phyloP scores from a whole-genome alignment of 2,329 filamentous ascomycete genomes.

The Fusarium floridanum region DNA sequence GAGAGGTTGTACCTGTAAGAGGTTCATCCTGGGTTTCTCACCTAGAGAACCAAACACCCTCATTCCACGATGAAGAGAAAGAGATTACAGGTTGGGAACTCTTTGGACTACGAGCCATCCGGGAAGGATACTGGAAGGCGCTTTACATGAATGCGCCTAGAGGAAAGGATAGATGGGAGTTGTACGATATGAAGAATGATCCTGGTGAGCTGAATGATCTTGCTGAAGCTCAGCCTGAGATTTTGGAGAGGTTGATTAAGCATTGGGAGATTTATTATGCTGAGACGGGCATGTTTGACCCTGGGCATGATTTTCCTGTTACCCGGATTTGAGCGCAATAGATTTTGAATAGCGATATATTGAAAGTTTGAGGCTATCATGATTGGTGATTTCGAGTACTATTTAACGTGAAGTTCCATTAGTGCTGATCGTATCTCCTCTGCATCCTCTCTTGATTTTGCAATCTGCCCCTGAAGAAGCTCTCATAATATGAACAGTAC shows the following conservation, averaged over 20 bases:
- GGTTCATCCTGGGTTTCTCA: constrained; percentile 49
- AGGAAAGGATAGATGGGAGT: constrained; percentile 31
- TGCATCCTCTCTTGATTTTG: no score
- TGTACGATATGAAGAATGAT: constrained; percentile 27
- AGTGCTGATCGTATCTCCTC: no score
- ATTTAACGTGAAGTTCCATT: no score
- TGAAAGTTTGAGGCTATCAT: no score
- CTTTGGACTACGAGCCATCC: constrained; percentile 64
- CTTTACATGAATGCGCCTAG: constrained; percentile 22
- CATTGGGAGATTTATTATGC: constrained; percentile 30
- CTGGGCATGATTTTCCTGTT: constrained; percentile 14
- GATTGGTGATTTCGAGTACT: no score
- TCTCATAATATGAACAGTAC: no score
- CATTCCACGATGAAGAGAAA: constrained; percentile 60
- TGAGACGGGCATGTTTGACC: constrained; percentile 32
- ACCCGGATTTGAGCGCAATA: neutral
- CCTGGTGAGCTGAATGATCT: constrained; percentile 24
- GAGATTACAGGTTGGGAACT: constrained; percentile 69
- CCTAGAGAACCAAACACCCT: constrained; percentile 47
- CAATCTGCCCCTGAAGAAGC: no score
- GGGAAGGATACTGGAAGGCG: constrained; percentile 68
- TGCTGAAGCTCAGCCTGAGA: constrained; percentile 6
- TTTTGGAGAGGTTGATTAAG: constrained; percentile 20
- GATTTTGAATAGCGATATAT: neutral
- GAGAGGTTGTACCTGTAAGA: constrained; percentile 64